phyloP scores from a whole-genome alignment of 345 rosid species.

The Eucalyptus viminalis region DNA sequence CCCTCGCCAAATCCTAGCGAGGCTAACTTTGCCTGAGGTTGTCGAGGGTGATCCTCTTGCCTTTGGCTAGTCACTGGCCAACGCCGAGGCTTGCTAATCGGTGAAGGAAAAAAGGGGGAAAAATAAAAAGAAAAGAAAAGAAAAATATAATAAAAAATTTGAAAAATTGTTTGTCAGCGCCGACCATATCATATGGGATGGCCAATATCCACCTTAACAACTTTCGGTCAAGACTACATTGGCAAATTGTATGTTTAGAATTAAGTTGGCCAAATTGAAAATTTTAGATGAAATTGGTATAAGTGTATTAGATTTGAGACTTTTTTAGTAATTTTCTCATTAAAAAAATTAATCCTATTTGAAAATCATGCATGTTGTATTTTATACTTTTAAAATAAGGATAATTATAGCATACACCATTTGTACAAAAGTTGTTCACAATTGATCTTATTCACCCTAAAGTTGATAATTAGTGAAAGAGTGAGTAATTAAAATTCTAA shows the following conservation, averaged over 20 bases:
- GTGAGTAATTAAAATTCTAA: neutral
- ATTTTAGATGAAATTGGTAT: too few species aligned
- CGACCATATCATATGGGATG: fast-evolving
- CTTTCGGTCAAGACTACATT: neutral
- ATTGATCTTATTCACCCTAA: neutral
- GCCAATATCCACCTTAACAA: too few species aligned
- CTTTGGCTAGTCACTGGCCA: too few species aligned
- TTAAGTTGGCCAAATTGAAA: neutral
- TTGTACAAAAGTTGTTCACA: neutral
- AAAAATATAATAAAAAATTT: too few species aligned
- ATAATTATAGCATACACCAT: neutral
- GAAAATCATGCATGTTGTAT: neutral
- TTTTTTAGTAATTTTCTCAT: too few species aligned
- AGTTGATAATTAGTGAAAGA: neutral
- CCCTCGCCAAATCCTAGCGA: too few species aligned
- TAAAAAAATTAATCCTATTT: neutral
- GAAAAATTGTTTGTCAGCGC: too few species aligned
- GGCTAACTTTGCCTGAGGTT: too few species aligned
- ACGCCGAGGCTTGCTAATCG: fast-evolving
- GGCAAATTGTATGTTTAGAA: neutral
- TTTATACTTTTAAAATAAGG: neutral
- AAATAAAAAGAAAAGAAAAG: too few species aligned
- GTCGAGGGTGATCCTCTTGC: too few species aligned
- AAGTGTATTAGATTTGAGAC: neutral
- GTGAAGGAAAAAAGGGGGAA: too few species aligned